Conservation (phyloP, 78 protist genomes). For the Protostelium mycophagum region DNA sequence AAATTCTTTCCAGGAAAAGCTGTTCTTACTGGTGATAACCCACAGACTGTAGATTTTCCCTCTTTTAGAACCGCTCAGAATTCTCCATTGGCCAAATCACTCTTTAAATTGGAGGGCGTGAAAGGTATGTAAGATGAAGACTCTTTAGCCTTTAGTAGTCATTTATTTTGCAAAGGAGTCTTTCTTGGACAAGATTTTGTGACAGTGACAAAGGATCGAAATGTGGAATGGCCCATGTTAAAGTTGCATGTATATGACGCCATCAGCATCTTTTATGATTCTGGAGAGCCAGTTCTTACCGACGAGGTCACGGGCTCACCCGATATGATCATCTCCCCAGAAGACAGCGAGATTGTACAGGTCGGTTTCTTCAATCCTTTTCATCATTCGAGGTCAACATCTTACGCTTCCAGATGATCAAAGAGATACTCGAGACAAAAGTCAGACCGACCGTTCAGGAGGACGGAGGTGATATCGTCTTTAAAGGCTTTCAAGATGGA, state of each 20-base stretch:
- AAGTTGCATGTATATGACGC: conserved; percentile 58
- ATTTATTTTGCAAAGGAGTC: conserved; percentile 16
- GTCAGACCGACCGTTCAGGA: conserved; percentile 84
- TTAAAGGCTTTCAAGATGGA: conserved; percentile 71
- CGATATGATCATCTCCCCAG: conserved; percentile 60
- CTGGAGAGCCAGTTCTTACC: conserved; percentile 45
- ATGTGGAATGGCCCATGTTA: conserved; percentile 59
- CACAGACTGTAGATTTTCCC: conserved; percentile 39
- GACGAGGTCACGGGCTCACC: conserved; percentile 15
- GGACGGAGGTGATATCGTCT: conserved; percentile 87
- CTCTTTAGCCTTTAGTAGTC: neutral
- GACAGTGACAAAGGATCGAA: conserved; percentile 70
- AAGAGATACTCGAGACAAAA: conserved; percentile 79
- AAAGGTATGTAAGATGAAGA: neutral
- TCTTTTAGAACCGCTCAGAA: conserved; percentile 37
- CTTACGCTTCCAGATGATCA: conserved; percentile 49
- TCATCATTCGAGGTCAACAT: neutral
- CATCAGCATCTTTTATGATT: conserved; percentile 53
- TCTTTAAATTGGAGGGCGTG: conserved; percentile 74
- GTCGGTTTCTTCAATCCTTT: neutral
- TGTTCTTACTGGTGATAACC: conserved; percentile 19
- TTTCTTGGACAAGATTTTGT: conserved; percentile 65
- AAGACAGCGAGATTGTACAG: conserved; percentile 65
- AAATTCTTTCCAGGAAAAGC: conserved; percentile 66
- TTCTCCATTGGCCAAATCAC: conserved; percentile 71